Evolutionary conservation across 139 green algal genomes (phyloP).

Genomic region (Picochlorum costavermella): DNA sequence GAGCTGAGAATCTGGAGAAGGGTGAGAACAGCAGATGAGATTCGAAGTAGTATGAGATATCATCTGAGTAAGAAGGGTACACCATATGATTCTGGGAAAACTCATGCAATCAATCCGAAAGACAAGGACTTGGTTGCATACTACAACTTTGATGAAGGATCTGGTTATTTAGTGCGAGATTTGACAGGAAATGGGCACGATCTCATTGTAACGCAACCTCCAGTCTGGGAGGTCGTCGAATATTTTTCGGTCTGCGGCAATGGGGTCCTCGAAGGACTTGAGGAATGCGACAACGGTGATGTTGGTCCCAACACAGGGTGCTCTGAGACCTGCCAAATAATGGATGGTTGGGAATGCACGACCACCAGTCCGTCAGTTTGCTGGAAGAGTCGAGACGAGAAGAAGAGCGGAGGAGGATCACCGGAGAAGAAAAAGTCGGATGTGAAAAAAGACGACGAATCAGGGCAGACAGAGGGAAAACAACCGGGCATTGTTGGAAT

Average conservation of each 20-base stretch:
- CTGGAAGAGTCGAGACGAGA: neutral
- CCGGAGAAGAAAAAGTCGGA: neutral
- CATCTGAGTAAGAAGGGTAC: neutral
- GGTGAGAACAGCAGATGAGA: conserved; percentile 58
- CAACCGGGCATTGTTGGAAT: neutral
- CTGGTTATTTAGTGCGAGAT: conserved; percentile 59
- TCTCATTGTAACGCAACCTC: conserved; percentile 47
- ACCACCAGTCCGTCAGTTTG: conserved; percentile 28
- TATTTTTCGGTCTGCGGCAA: conserved; percentile 73
- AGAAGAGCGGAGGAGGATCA: neutral
- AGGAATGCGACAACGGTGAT: conserved; percentile 80
- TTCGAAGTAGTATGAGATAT: conserved; percentile 6
- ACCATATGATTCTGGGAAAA: neutral
- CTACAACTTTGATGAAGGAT: conserved; percentile 79
- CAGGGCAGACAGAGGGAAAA: neutral
- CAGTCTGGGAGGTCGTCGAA: conserved; percentile 61
- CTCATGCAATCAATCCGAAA: conserved; percentile 30
- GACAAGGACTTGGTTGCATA: conserved; percentile 64
- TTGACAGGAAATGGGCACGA: conserved; percentile 62
- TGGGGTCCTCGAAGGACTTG: conserved; percentile 64
- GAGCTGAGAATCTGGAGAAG: conserved; percentile 74
- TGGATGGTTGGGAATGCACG: conserved; percentile 29
- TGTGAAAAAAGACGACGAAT: neutral
- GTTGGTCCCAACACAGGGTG: conserved; percentile 57
- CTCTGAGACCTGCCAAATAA: conserved; percentile 48